phyloP scores from a whole-genome alignment of 768 basidiomycete genomes.

The Peribolospora baueri region DNA sequence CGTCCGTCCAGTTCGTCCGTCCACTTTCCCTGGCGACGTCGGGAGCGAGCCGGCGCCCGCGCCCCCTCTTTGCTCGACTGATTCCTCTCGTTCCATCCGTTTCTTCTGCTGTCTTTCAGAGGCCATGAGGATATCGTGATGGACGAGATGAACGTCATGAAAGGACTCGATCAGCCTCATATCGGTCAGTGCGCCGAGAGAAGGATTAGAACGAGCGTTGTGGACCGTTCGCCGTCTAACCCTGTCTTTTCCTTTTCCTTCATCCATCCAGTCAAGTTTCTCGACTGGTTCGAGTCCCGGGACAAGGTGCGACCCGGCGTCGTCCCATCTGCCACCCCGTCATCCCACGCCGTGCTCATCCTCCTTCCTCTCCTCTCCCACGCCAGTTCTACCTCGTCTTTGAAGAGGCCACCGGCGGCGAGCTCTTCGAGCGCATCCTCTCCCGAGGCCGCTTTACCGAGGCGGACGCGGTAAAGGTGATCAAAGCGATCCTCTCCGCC shows the following conservation, averaged over 20 bases:
- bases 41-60: too few relatives aligned
- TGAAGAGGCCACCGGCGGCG: slow-evolving; percentile 35
- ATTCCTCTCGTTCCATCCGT: not conserved
- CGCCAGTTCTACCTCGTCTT: slow-evolving; percentile 43
- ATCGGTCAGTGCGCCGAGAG: slow-evolving; percentile 26
- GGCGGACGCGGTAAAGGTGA: slow-evolving; percentile 54
- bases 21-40: too few relatives aligned
- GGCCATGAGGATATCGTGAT: slow-evolving; percentile 70
- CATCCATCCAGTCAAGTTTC: slow-evolving; percentile 53
- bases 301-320: slow-evolving; percentile 26
- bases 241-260: not conserved
- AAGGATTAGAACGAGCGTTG: not conserved
- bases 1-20: too few relatives aligned
- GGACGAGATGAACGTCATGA: slow-evolving; percentile 77
- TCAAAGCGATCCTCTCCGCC: slow-evolving; percentile 26
- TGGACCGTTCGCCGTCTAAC: not conserved
- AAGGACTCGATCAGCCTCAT: slow-evolving; percentile 69
- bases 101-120: slow-evolving; percentile 16
- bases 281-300: slow-evolving; percentile 85
- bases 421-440: slow-evolving; percentile 72
- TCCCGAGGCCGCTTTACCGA: slow-evolving; percentile 80
- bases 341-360: not conserved
- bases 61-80: not conserved
- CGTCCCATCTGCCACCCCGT: not conserved
- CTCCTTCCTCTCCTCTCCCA: too few relatives aligned